These are phyloP conservation scores for Oryza brachyantha DNA, from an alignment of 176 grass and related monocot genomes.

Conservation along the genomic window DNA sequence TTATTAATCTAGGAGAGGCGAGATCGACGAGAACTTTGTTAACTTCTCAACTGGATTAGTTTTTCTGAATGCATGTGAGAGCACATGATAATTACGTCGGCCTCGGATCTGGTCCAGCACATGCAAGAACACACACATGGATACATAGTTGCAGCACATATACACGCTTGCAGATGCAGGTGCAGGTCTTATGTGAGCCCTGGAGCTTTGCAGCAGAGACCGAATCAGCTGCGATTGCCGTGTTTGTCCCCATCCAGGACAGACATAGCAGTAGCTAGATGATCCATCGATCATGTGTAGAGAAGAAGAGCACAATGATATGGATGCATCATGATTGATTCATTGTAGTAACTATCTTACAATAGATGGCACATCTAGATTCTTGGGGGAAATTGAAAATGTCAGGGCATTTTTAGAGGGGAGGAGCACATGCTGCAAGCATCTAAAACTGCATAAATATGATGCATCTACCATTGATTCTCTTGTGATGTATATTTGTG, in stretches of 20 bases:
- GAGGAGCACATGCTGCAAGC: constrained; percentile 33
- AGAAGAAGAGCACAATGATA: constrained; percentile 3
- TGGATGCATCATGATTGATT: constrained; percentile 13
- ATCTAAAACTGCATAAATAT: neutral
- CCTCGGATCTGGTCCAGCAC: constrained; percentile 36
- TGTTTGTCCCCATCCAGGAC: constrained; percentile 30
- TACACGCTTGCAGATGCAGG: constrained; percentile 11
- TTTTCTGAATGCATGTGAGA: constrained; percentile 46
- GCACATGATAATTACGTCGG: constrained; percentile 66
- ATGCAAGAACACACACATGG: neutral
- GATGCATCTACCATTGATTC: neutral
- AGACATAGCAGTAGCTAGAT: neutral
- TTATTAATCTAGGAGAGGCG: neutral
- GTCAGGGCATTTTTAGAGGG: constrained; percentile 32
- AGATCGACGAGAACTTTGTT: neutral
- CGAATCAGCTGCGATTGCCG: constrained; percentile 28
- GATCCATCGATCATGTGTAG: constrained; percentile 14
- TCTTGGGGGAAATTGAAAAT: constrained; percentile 22
- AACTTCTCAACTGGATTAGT: constrained; percentile 14
- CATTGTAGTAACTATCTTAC: constrained; percentile 15
- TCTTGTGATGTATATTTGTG: neutral
- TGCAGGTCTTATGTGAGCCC: constrained; percentile 22
- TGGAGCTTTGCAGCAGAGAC: constrained; percentile 47
- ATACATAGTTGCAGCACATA: neutral
- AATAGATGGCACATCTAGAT: constrained; percentile 13